A percentile compares a stretch with the other conserved stretches of the same genome.
phyloP scores from a whole-genome alignment of 139 green algal genomes.

The Chlorella sorokiniana region DNA sequence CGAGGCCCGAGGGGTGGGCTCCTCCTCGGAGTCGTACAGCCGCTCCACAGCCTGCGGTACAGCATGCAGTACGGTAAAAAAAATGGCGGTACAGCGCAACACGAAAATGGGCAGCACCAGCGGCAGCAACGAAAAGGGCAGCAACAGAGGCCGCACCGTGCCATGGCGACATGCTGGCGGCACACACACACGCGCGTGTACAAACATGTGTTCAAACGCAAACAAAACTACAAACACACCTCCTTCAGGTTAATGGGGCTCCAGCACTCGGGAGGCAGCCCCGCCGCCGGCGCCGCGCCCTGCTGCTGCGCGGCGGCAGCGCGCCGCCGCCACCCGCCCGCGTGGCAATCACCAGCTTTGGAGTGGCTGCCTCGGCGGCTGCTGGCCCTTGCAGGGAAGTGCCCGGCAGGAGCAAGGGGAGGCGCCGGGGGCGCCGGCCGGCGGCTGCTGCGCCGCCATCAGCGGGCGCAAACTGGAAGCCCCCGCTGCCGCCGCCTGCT shows the following conservation, averaged over 20 bases:
- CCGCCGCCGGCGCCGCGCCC: not conserved
- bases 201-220: not conserved
- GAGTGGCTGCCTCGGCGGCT: too few species aligned
- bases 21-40: conserved; percentile 36
- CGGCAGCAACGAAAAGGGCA: not conserved
- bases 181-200: not conserved
- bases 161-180: too few species aligned
- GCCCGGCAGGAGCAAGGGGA: too few species aligned
- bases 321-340: too few species aligned
- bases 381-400: too few species aligned
- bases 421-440: too few species aligned
- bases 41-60: conserved; percentile 6
- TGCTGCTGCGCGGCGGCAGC: not conserved
- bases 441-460: too few species aligned
- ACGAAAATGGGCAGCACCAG: not conserved
- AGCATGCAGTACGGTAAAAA: not conserved
- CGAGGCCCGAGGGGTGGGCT: conserved; percentile 1
- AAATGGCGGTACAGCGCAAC: not conserved
- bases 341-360: too few species aligned
- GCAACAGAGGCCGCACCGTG: too few species aligned
- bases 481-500: not conserved
- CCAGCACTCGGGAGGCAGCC: conserved; percentile 14
- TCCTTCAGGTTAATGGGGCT: conserved; percentile 18
- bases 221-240: not conserved
- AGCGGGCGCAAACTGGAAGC: too few species aligned